Percentiles rank a stretch among this genome's conserved stretches.
Evolutionary conservation across 106 monocot genomes (phyloP).

Genomic region (Phalaenopsis equestris): DNA sequence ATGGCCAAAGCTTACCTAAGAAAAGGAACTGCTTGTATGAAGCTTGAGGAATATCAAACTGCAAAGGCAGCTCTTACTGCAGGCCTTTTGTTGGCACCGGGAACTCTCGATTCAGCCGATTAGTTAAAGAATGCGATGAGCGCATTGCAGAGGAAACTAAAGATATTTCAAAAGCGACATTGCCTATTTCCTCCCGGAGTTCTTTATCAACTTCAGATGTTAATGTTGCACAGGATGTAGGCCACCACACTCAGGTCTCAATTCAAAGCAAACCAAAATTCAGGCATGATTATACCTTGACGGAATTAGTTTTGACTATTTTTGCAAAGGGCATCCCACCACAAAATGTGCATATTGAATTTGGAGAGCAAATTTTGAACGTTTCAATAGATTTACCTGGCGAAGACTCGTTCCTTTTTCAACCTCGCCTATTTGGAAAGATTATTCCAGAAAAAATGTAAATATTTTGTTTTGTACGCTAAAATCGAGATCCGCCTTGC

Average conservation of each 20-base stretch:
- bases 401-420: conserved; percentile 75
- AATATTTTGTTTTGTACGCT: not conserved
- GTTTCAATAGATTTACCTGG: conserved; percentile 58
- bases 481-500: conserved; percentile 19
- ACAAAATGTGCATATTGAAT: conserved; percentile 55
- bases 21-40: conserved; percentile 83
- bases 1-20: conserved; percentile 86
- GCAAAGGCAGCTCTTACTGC: conserved; percentile 74
- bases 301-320: conserved; percentile 75
- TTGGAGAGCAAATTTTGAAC: conserved; percentile 88
- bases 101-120: conserved; percentile 56
- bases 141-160: conserved; percentile 30
- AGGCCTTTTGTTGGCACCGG: conserved; percentile 46
- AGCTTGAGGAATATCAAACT: conserved; percentile 87
- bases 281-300: conserved; percentile 67
- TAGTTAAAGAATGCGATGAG: conserved; percentile 78
- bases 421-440: conserved; percentile 85
- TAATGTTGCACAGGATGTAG: not conserved
- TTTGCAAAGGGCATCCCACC: conserved; percentile 71
- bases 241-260: not conserved
- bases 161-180: not conserved
- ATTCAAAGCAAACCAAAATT: conserved; percentile 6
- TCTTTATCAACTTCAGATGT: not conserved
- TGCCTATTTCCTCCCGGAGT: not conserved
- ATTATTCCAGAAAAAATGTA: no score